Base-by-base conservation (phyloP, 129 eudicot genomes). In the Centella asiatica region DNA sequence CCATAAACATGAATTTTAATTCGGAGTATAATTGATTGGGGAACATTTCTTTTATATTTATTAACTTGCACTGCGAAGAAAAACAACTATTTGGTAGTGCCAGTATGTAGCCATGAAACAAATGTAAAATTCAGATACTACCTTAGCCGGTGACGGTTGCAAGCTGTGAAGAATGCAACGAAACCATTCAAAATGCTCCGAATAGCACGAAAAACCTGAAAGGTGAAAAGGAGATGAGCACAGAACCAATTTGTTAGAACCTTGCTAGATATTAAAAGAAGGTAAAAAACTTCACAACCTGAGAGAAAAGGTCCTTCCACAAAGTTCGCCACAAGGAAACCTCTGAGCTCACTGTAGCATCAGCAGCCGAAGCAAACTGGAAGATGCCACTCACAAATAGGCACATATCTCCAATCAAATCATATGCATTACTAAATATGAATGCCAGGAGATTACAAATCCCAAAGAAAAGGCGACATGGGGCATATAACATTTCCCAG, bases 141-240 rank as follows among this genome's bases (percentile, higher is more conserved):
- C 99, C 99, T 92, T 32, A 92, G 75, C 17, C 99, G 96, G 66
- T 92, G 99, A 74, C 99, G 83, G 53, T 92, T 92, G 81, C 99
- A 92, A 64, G 99, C 85, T 28, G 81, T 28, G 54, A 92, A 84
- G 71, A 92, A 92, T 26, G 95, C 99, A 36, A 85, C 99, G 69
- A 92, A 87, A 33, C 96, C 99, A 59, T 92, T 72, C 32, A 92
- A 78, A 72, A 92, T 92, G 65, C 95, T 82, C 72, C 96, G 80
- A 32, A 92, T 72, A 74, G 99, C 96, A 24, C 88, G 90, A 32
- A 92, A 92, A 60, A 92, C 73, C 99, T 92, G 75, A 44, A 64
- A 62, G 39, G 44, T 45, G 39, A 66, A 52, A 29, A 25, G 18
- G 14, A 24, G 51, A 42, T 53, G 40, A 44, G 26, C 19, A 17